Evolutionary conservation across 768 basidiomycete genomes (phyloP).

Genomic region (Psilocybe cubensis): DNA sequence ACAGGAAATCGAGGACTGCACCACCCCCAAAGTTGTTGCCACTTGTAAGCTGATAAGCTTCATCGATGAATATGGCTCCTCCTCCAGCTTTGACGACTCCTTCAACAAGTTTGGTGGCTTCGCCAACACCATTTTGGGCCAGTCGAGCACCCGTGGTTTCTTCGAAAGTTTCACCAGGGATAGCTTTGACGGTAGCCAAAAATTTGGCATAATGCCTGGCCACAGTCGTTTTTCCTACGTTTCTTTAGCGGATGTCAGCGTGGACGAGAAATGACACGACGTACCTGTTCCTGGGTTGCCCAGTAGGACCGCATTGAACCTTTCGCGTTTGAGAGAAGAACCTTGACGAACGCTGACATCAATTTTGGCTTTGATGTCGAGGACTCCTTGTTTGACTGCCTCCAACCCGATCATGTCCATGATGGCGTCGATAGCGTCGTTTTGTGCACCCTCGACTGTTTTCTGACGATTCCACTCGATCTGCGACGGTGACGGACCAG

Average conservation of each 20-base stretch:
- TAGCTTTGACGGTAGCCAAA: slow-evolving; percentile 53
- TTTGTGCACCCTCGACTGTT: slow-evolving; percentile 50
- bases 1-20: slow-evolving; percentile 68
- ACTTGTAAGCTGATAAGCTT: slow-evolving; percentile 68
- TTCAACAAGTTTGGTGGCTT: slow-evolving; percentile 52
- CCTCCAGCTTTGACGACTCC: slow-evolving; percentile 54
- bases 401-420: slow-evolving; percentile 77
- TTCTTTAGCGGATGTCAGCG: not conserved
- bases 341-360: slow-evolving; percentile 58
- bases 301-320: slow-evolving; percentile 64
- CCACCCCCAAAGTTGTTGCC: slow-evolving; percentile 50
- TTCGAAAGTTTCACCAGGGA: slow-evolving; percentile 56
- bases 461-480: slow-evolving; percentile 65
- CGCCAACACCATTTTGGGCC: slow-evolving; percentile 58
- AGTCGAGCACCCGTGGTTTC: slow-evolving; percentile 69
- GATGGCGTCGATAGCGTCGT: slow-evolving; percentile 60
- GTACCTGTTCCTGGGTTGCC: slow-evolving; percentile 79
- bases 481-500: slow-evolving; percentile 36
- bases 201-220: slow-evolving; percentile 68
- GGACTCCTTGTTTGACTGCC: slow-evolving; percentile 60
- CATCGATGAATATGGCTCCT: slow-evolving; percentile 71
- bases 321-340: slow-evolving; percentile 52
- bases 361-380: slow-evolving; percentile 63
- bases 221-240: slow-evolving; percentile 32
- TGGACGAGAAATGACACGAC: slow-evolving; percentile 10